Conservation (phyloP, 371 early-diverging fungal genomes). For the Circinella minor region DNA sequence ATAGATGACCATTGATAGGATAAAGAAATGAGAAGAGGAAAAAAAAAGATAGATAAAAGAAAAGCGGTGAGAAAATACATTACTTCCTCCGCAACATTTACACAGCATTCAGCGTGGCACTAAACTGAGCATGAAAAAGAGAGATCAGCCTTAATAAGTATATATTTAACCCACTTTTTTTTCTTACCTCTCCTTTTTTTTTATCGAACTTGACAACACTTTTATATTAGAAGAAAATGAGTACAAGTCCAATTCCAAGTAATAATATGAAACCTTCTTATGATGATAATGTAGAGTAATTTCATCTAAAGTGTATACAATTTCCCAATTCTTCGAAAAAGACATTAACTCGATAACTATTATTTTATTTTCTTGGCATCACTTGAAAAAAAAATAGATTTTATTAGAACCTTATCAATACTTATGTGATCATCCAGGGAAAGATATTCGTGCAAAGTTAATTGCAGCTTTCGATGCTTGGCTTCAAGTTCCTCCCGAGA, state of each 20-base stretch:
- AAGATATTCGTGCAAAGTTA: slow-evolving; percentile 89
- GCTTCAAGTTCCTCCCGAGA: slow-evolving; percentile 77
- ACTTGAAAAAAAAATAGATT: slow-evolving; percentile 36
- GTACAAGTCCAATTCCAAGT: not conserved
- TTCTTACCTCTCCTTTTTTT: no score
- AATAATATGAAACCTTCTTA: not conserved
- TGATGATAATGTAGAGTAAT: not conserved
- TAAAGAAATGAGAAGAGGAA: not conserved
- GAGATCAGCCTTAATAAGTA: no score
- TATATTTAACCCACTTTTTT: no score
- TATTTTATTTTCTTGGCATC: not conserved
- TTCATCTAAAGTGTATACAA: not conserved
- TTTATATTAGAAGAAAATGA: not conserved
- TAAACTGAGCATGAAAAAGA: no score
- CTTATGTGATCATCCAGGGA: slow-evolving; percentile 84
- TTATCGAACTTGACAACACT: no score
- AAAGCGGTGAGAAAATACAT: no score
- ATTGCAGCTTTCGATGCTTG: slow-evolving; percentile 90
- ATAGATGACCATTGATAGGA: not conserved
- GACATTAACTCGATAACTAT: not conserved
- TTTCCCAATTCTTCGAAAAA: no score
- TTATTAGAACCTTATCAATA: slow-evolving; percentile 88
- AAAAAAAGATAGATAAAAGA: not conserved
- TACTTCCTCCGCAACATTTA: no score
- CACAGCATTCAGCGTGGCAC: no score